Evolutionary conservation across 495 filamentous ascomycete species (phyloP), one percentile per base, ranked within the genome.

Genomic region (Hypoxylon fuscum): DNA sequence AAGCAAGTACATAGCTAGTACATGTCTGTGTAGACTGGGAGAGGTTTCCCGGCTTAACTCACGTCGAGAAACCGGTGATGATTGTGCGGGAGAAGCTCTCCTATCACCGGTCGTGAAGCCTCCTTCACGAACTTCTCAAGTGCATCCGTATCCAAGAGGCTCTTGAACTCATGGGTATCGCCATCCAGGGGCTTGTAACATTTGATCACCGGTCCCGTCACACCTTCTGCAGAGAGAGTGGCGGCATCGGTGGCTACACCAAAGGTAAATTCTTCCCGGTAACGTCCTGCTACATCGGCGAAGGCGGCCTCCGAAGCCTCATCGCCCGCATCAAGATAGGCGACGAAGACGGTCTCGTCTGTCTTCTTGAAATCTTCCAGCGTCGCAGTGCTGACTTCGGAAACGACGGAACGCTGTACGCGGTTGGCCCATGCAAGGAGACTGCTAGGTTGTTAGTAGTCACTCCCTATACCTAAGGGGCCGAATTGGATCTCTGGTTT

Each of bases 281-380:
- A 73, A n/a, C 56, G 35, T 27, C 12, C 18, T 0, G 77, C 78
- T 3, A 75, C 64, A 5, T 58, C 52, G 0, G 55, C 46, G 44
- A 76, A 77, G 21, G 44, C 41, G 10, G 44, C 37, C 12, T 37
- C 54, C 0, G 44, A 64, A 9, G 34, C 40, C 7, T 52, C 57
- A 31, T 70, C 63, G 10, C 51, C 59, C 9, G 21, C 32, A 27
- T 52, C 59, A 22, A 76, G 37, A 41, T 77, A 81, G 0, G 71
- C 76, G 9, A 79, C 58, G 37, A 81, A 74, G 5, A 77, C 70
- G 0, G 49, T 66, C 31, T 76, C 72, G 22, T 79, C 77, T 10
- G 68, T 45, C 2, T 51, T 58, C 50, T 74, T 75, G 64, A 79
- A 79, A 0, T 37, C 45, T 11, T 57, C 29, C 1, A 79, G 29